Evolutionary conservation across 176 grass and related monocot species (phyloP).

Genomic region (Pontederia paniculata): DNA sequence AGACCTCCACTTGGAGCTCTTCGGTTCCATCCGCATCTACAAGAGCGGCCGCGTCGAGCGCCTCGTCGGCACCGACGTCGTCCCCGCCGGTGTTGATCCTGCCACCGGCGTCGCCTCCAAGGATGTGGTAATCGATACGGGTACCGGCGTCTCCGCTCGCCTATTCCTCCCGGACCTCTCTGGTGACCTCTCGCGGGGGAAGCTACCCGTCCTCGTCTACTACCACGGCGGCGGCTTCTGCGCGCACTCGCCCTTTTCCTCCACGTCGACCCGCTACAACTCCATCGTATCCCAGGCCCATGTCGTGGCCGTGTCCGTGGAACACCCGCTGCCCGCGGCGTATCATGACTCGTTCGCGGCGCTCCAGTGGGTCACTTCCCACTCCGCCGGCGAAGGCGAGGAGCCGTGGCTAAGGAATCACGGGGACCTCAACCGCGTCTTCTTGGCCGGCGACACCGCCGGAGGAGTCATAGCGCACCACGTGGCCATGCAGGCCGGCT

Average conservation of each 20-base stretch:
- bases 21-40: slow-evolving; percentile 9
- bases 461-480: slow-evolving; percentile 45
- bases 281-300: slow-evolving; percentile 23
- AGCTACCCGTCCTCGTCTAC: slow-evolving; percentile 39
- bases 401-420: slow-evolving; percentile 40
- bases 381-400: slow-evolving; percentile 5
- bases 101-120: slow-evolving; percentile 47
- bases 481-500: slow-evolving; percentile 20
- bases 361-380: slow-evolving; percentile 25
- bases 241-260: slow-evolving; percentile 18
- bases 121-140: slow-evolving; percentile 36
- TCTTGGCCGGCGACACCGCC: slow-evolving; percentile 48
- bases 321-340: slow-evolving; percentile 38
- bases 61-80: slow-evolving; percentile 26
- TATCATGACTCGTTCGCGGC: slow-evolving; percentile 49
- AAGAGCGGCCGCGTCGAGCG: slow-evolving; percentile 33
- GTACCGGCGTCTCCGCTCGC: slow-evolving; percentile 29
- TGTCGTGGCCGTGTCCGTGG: slow-evolving; percentile 39
- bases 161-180: slow-evolving; percentile 32
- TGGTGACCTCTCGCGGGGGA: slow-evolving; percentile 1
- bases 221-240: slow-evolving; percentile 57
- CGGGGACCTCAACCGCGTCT: slow-evolving; percentile 37
- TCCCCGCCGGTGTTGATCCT: slow-evolving; percentile 18
- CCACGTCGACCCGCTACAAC: slow-evolving; percentile 27
- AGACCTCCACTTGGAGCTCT: slow-evolving; percentile 28